Evolutionary conservation across 2,329 filamentous ascomycete genomes (phyloP), one percentile per base, ranked within the genome.

Genomic region (Alternaria sp.): DNA sequence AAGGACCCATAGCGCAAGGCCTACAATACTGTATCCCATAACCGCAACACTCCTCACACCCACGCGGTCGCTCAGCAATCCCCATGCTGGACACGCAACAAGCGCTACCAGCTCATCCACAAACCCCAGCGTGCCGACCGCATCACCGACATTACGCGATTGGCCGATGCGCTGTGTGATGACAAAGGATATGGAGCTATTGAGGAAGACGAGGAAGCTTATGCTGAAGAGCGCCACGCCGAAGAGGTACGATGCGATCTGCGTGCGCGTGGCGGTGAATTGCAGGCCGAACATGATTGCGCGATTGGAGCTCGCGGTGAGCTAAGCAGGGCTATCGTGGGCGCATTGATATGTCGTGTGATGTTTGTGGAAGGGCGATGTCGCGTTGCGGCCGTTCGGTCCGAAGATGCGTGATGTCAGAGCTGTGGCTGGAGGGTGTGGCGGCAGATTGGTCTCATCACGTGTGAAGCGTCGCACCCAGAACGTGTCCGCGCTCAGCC

Each of bases 171-270:
- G 86, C 79, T 95, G 91, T 64, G 92, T 95, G 64, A 96, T 89
- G 62, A 96, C 91, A 81, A 96, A 96, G 59, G 91, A 93, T 63
- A 96, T 85, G 76, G 89, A 90, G 82, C 89, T 91, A 83, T 96
- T 96, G 66, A 96, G 87, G 81, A 96, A 96, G 73, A 96, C 93
- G 68, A 96, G 90, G 82, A 96, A 96, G 58, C 91, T 91, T 75
- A 96, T 96, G 80, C 90, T 93, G 84, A 95, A 95, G 71, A 96
- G 88, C 64, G 91, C 92, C 74, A 96, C 91, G 76, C 90, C 90
- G 67, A 93, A 85, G 36, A 96, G 88, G 79, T 96, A 96, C 28
- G 92, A 91, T 61, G 86, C 79, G 28, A 86, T 83, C 74, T 90
- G 88, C 3, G 83, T 76, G 66, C 82, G 81, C 19, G 83, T 85